Evolutionary conservation across 345 rosid species (phyloP).

Genomic region (Salix koriyanagi): DNA sequence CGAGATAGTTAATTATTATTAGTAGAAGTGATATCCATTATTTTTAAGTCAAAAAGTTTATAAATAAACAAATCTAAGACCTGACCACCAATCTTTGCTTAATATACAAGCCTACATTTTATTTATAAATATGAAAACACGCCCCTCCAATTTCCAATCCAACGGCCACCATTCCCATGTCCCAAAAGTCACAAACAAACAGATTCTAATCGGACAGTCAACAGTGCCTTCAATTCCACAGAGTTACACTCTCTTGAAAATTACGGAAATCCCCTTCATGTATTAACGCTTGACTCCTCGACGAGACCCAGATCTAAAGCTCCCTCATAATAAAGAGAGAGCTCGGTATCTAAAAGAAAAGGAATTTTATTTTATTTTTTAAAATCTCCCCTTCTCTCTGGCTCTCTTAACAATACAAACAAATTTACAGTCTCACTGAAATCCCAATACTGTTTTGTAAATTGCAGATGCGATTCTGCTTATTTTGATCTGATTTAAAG

Average conservation of each 20-base stretch:
- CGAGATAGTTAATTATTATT: too few species aligned
- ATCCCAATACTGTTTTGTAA: not conserved
- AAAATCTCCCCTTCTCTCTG: not conserved
- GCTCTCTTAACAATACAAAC: not conserved
- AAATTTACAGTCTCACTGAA: not conserved
- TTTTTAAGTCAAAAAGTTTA: not conserved
- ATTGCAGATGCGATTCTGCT: conserved; percentile 6
- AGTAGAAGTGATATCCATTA: too few species aligned
- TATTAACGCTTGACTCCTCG: not conserved
- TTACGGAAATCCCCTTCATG: not conserved
- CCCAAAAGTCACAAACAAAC: not conserved
- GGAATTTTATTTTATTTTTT: not conserved
- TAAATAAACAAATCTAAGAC: not conserved
- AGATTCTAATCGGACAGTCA: not conserved
- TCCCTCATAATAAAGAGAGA: not conserved
- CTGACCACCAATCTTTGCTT: not conserved
- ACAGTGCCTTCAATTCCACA: not conserved
- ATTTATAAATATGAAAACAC: not conserved
- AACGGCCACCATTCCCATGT: not conserved
- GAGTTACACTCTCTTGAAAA: not conserved
- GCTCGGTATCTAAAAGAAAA: not conserved
- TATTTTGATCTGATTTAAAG: conserved; percentile 13
- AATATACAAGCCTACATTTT: not conserved
- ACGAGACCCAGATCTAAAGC: not conserved
- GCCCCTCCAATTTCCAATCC: conserved; percentile 7